A percentile compares a stretch with the other conserved stretches of the same genome.
phyloP scores from a whole-genome alignment of 2,329 filamentous ascomycete genomes.

The Fusarium sp. region DNA sequence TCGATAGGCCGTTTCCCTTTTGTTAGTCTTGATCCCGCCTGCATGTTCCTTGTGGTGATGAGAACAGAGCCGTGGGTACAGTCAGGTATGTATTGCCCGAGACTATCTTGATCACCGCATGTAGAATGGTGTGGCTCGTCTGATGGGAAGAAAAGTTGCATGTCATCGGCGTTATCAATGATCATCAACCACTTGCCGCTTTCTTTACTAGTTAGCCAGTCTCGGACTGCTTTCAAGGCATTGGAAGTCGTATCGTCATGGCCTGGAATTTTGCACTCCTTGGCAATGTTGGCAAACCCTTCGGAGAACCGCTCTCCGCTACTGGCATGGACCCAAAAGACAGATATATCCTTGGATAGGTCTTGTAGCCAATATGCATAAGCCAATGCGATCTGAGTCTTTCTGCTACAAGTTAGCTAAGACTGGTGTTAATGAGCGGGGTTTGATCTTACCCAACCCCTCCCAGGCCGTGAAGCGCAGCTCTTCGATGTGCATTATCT shows the following conservation, averaged over 20 bases:
- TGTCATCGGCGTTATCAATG: constrained; percentile 37
- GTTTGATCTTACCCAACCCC: constrained; percentile 28
- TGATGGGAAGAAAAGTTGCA: constrained; percentile 23
- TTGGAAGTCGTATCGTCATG: constrained; percentile 39
- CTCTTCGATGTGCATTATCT: not conserved
- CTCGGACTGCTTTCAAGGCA: constrained; percentile 39
- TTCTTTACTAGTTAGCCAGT: constrained; percentile 43
- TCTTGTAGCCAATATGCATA: constrained; percentile 30
- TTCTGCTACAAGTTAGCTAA: constrained; percentile 1
- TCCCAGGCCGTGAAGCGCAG: constrained; percentile 25
- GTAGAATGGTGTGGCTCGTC: fast-evolving
- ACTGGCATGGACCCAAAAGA: constrained; percentile 50
- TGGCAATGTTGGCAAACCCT: constrained; percentile 47
- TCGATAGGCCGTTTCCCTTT: constrained; percentile 37
- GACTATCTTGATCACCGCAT: fast-evolving
- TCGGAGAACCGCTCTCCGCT: constrained; percentile 46
- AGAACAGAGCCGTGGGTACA: constrained; percentile 46
- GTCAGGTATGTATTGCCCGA: constrained; percentile 39
- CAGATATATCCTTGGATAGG: constrained; percentile 17
- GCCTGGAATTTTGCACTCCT: constrained; percentile 40
- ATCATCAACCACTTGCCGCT: constrained; percentile 30
- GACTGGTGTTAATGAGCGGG: fast-evolving
- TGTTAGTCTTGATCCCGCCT: constrained; percentile 41
- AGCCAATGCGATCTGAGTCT: constrained; percentile 29
- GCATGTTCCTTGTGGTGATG: constrained; percentile 49